Evolutionary conservation across 208 protist genomes (phyloP).

Genomic region (Ichthyophonus hoferi): DNA sequence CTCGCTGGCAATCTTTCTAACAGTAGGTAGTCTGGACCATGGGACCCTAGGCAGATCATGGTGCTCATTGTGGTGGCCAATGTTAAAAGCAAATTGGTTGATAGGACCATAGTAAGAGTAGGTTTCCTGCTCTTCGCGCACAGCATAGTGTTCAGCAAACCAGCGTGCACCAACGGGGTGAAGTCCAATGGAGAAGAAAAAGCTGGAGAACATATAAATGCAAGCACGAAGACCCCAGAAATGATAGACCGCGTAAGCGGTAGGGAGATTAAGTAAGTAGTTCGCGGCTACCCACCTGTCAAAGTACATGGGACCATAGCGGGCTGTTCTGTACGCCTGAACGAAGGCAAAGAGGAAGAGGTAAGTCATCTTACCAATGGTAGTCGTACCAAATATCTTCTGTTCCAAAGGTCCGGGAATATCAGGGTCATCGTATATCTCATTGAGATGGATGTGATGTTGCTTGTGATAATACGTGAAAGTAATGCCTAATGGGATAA

Average conservation of each 20-base stretch:
- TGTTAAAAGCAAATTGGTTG: constrained; percentile 80
- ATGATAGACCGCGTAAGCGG: neutral
- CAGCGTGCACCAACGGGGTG: neutral
- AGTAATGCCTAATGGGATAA: constrained; percentile 19
- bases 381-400: constrained; percentile 28
- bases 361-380: constrained; percentile 40
- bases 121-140: constrained; percentile 62
- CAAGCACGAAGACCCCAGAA: constrained; percentile 8
- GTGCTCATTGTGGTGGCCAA: constrained; percentile 92
- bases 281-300: neutral
- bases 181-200: neutral
- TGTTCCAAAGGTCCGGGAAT: constrained; percentile 36
- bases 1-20: constrained; percentile 80
- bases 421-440: constrained; percentile 43
- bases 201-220: neutral
- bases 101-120: constrained; percentile 89
- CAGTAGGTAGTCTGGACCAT: constrained; percentile 71
- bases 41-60: constrained; percentile 90
- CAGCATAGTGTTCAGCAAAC: neutral
- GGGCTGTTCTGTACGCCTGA: constrained; percentile 24
- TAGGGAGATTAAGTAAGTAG: neutral
- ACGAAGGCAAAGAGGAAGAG: constrained; percentile 41
- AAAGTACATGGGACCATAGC: constrained; percentile 7
- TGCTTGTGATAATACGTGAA: constrained; percentile 37
- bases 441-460: constrained; percentile 45